Evolutionary conservation across 805 yeast species (phyloP), one percentile per base, ranked within the genome.

Genomic region (Ogataea henricii): DNA sequence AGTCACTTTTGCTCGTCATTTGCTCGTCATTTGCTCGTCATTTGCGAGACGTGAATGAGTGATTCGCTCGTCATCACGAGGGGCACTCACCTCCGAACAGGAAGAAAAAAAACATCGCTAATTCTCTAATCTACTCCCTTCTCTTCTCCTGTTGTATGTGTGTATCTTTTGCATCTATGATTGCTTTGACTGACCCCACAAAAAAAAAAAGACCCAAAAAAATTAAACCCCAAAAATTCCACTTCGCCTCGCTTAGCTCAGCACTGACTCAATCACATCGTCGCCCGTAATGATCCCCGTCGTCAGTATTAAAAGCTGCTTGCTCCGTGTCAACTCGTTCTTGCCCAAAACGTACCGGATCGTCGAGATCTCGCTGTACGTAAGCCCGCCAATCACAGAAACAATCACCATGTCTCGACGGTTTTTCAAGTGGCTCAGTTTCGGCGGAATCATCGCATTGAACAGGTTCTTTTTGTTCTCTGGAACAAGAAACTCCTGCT

Each of bases 351-450:
- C 71, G 45, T 73, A 76, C 57, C 83, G 72, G 40, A 92, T 67
- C 3, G 90, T 82, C 3, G 92, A 80, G 14, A 91, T 71, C 65
- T 92, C 99, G 7, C 94, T 82, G 61, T 87, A 75, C 0, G 97
- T 89, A 6, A 91, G 70, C 0, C 99, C 98, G 12, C 98, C 98
- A 34, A 91, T 59, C 52, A 85, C 67, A 6, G 82, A 78, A 43
- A 88, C 56, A 51, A 89, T 58, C 13, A 67, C 59, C 52, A 60
- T 50, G 44, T 66, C 69, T 17, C 50, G 54, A 22, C 64, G 54
- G 35, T 45, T 49, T 7, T 34, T 48, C 33, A 53, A 41, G 9
- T 52, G 54, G 27, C 57, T 45, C 23, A 53, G 42, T 46, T 57
- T 57, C 18, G 60, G 54, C 10, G 57, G 67, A 47, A 60, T 51